Evolutionary conservation across 441 rosid species (phyloP), one percentile per base, ranked within the genome.

Genomic region (Breynia disticha): DNA sequence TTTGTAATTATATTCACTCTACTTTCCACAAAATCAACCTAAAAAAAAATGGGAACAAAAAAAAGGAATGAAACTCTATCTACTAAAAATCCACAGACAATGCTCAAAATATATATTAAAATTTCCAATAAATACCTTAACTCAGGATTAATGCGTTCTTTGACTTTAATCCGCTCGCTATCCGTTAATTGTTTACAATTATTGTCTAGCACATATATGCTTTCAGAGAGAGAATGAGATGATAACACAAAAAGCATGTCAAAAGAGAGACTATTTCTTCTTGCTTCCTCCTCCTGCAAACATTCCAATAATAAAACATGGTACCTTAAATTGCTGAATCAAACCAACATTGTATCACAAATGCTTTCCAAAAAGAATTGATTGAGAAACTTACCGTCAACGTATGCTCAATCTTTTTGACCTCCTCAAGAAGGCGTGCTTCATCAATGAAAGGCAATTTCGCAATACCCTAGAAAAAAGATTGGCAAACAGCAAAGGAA

Each of bases 361-460:
- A 56, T 7, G 54, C 3, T 50, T 45, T 16, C 19, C 39, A 16
- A 18, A n/a, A 19, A 46, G 13, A 63, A 56, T 62, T 61, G 32
- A 48, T 19, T 19, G 46, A 63, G 59, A 14, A 55, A 16, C 73
- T 53, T 86, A 91, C 98, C 76, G 80, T 91, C 64, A 88, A 68
- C 19, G 86, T 75, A 50, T 79, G 71, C 59, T 91, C 96, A 48
- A 88, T 41, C 64, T 62, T 72, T 42, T 76, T 67, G 56, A 80
- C 94, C 77, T 84, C 95, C 0, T 67, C 72, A 62, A 91, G 91
- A 63, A 91, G 98, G 55, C 97, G 90, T 54, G 19, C 66, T 73
- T 91, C 95, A 21, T 84, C 95, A 57, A 91, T 86, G 68, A 91
- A 91, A 56, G 98, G 98, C 72, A 91, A 67, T 70, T 86, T 86